Evolutionary conservation across 768 basidiomycete species (phyloP), one percentile per base, ranked within the genome.

Genomic region (Agrocybe pediades): DNA sequence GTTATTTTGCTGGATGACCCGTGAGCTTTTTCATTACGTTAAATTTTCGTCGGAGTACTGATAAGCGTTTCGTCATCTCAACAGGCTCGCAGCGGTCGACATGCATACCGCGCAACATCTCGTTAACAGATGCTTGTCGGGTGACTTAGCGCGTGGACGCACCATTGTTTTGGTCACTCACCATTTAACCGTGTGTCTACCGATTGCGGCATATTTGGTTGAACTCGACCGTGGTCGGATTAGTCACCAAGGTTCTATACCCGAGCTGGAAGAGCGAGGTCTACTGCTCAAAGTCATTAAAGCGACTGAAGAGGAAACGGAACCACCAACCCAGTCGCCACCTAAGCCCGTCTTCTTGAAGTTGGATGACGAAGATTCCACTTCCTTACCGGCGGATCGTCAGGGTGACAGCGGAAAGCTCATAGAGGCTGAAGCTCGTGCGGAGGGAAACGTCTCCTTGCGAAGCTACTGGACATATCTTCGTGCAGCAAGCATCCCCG

Each of bases 161-260:
- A 94, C 92, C 0, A 79, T 93, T 57, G 78, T 94, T 53, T 78
- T 95, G 16, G 90, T 94, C 48, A 93, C 92, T 0, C 92, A 95
- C 64, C 89, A 92, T 62, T 82, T 90, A 52, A 78, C 75, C 27
- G 76, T 93, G 6, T 90, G 88, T 61, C 74, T 90, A 0, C 86
- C 88, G 0, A 71, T 78, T 16, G 84, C 90, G 0, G 71, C 81
- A 1, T 88, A 88, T 68, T 74, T 92, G 8, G 75, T 93, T 17
- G 84, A 87, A 61, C 68, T 89, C 9, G 71, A 72, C 1, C 65
- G 73, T 15, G 87, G 87, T 0, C 57, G 59, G 9, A 64, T 88
- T 15, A 40, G 76, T 2, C 75, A 77, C 17, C 78, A 81, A 58
- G 86, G 85, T 0, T 70, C 75, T 2, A 74, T 82, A 27, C 65